These are phyloP conservation scores for Candida pseudoglaebosa DNA, from an alignment of 805 yeast genomes.

Conservation along the genomic window DNA sequence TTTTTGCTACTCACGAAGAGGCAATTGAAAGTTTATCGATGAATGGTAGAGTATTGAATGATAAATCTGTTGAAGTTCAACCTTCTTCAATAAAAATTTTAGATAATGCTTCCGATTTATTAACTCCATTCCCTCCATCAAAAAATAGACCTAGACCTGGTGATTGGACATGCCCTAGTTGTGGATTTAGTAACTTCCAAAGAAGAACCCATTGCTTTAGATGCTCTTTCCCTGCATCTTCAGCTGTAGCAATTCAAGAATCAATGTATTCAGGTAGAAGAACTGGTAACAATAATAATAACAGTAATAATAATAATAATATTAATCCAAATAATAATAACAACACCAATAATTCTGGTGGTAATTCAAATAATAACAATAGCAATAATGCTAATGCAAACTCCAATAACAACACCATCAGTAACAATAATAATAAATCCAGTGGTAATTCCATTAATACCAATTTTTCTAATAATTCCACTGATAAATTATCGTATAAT, in stretches of 20 bases:
- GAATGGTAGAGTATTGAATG: conserved; percentile 76
- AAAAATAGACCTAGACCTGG: conserved; percentile 91
- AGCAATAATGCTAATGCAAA: conserved; percentile 7
- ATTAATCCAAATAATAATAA: conserved; percentile 6
- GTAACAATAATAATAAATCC: neutral
- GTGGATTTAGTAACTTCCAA: conserved; percentile 94
- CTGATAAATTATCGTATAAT: conserved; percentile 15
- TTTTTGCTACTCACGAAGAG: conserved; percentile 80
- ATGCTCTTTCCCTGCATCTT: conserved; percentile 81
- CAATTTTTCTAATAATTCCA: conserved; percentile 9
- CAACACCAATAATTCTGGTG: neutral
- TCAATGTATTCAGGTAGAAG: conserved; percentile 36
- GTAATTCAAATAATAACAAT: too few species aligned
- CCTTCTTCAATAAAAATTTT: conserved; percentile 78
- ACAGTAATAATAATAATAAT: conserved; percentile 4
- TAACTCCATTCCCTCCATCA: conserved; percentile 82
- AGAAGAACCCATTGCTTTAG: conserved; percentile 91
- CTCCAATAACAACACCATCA: conserved; percentile 10
- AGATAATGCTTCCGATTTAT: conserved; percentile 76
- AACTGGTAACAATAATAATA: conserved; percentile 7
- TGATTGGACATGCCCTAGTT: conserved; percentile 96
- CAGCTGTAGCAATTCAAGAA: conserved; percentile 67
- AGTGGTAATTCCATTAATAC: too few species aligned
- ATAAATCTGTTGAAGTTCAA: conserved; percentile 75
- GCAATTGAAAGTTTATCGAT: conserved; percentile 73